A percentile compares a stretch with the other conserved stretches of the same genome.
Evolutionary conservation across 257 asterid species (phyloP).

Genomic region (Vinca minor): DNA sequence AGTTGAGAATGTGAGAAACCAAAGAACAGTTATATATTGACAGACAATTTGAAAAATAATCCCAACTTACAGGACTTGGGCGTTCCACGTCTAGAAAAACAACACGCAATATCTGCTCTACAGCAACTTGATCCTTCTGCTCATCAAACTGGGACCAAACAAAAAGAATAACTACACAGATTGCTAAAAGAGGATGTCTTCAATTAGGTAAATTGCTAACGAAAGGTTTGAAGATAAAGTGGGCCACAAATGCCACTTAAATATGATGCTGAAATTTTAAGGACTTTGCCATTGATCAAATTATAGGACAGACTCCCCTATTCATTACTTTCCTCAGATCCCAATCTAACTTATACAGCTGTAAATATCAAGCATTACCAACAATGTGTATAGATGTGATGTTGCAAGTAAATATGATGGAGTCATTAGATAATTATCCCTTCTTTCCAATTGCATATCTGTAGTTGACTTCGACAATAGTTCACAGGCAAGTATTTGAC

Average conservation of each 20-base stretch:
- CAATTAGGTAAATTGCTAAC: neutral
- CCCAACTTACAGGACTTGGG: constrained; percentile 64
- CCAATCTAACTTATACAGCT: neutral
- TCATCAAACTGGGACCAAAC: constrained; percentile 71
- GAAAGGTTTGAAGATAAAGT: neutral
- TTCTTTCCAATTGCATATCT: neutral
- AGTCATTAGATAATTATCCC: neutral
- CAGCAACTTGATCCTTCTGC: constrained; percentile 82
- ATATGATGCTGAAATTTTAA: neutral
- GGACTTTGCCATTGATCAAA: neutral
- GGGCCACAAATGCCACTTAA: neutral
- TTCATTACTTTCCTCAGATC: too few relatives aligned
- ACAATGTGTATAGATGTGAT: neutral
- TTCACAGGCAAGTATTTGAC: neutral
- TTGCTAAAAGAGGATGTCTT: neutral
- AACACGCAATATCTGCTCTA: constrained; percentile 80
- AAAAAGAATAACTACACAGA: neutral
- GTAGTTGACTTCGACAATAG: neutral
- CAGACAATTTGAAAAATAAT: neutral
- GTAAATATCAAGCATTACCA: neutral
- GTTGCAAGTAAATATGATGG: neutral
- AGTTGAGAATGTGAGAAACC: neutral
- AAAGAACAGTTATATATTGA: too few relatives aligned
- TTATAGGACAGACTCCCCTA: too few relatives aligned
- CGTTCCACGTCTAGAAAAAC: constrained; percentile 73